phyloP scores from a whole-genome alignment of 257 asterid genomes.

The Solanum chiquidenum region DNA sequence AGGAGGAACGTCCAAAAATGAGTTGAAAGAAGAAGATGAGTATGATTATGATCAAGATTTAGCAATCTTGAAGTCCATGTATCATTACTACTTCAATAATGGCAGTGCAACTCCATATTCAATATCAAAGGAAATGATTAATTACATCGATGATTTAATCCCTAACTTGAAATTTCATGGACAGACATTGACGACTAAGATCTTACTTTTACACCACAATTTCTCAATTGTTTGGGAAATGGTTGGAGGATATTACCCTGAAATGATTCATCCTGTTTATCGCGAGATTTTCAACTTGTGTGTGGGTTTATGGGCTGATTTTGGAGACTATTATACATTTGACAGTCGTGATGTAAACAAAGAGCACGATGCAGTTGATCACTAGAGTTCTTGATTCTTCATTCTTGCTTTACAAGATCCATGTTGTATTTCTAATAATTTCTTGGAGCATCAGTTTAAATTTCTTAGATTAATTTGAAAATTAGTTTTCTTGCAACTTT shows the following conservation, averaged over 20 bases:
- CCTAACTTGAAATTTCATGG: not conserved
- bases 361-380: not conserved
- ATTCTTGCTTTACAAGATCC: not conserved
- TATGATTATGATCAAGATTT: not conserved
- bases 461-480: no score
- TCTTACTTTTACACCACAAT: not conserved
- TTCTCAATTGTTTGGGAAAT: not conserved
- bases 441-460: not conserved
- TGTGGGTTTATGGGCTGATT: not conserved
- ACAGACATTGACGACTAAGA: not conserved
- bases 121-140: not conserved
- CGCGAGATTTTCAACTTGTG: not conserved
- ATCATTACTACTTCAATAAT: not conserved
- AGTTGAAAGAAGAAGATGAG: not conserved
- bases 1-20: not conserved
- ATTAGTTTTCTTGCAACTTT: no score
- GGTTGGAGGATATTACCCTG: not conserved
- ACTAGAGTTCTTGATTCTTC: not conserved
- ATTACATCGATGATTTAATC: not conserved
- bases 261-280: not conserved
- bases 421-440: no score
- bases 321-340: not conserved
- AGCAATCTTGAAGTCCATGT: not conserved
- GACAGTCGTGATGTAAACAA: no score
- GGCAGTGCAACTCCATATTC: not conserved